Evolutionary conservation across 225 moss, liverwort and hornwort species (phyloP), one percentile per base, ranked within the genome.

Genomic region (Physcomitrellopsis africana): DNA sequence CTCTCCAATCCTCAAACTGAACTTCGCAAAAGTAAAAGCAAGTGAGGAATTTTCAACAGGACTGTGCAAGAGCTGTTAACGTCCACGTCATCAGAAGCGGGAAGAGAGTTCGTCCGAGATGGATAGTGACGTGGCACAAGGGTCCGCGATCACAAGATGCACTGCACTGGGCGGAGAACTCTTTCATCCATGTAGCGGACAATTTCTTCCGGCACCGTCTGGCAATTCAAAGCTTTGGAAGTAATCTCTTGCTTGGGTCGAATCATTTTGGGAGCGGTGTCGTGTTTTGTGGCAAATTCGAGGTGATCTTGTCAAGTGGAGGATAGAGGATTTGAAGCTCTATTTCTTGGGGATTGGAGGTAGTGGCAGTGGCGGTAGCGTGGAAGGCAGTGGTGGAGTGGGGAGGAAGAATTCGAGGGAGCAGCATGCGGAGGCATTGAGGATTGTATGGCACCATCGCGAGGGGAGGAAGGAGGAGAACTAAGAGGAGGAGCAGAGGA

Each of bases 361-460:
- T 42, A 9, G 68, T 16, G 20, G 64, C 18, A 27, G 53, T 56
- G 69, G 37, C 32, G 43, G 58, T 22, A 42, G 53, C 54, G 60
- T 49, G 69, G 68, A 46, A 17, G 52, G 11, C 12, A 54, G 10
- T 48, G 55, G 57, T 78, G 63, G 67, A 77, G 78, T 72, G 72
- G 17, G 64, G 1, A 49, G 63, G 54, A 32, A 63, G 56, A 29
- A 58, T 49, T 52, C 8, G 32, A 49, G 63, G n/a, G 22, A 5
- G 0, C 15, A 20, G 53, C 46, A 2, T 11, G 42, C 29, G 5
- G 74, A 1, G n/a, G 42, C 67, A 63, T 76, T 87, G 84, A 75
- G 72, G 56, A 74, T 51, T 59, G 16, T 42, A 88, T 85, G 88
- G 85, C 88, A 64, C 88, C 88, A 45, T 88, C 88, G 63, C 88